These are phyloP conservation scores for Barnettozyma hawaiiensis DNA, from an alignment of 1,139 yeast species.

Conservation along the genomic window DNA sequence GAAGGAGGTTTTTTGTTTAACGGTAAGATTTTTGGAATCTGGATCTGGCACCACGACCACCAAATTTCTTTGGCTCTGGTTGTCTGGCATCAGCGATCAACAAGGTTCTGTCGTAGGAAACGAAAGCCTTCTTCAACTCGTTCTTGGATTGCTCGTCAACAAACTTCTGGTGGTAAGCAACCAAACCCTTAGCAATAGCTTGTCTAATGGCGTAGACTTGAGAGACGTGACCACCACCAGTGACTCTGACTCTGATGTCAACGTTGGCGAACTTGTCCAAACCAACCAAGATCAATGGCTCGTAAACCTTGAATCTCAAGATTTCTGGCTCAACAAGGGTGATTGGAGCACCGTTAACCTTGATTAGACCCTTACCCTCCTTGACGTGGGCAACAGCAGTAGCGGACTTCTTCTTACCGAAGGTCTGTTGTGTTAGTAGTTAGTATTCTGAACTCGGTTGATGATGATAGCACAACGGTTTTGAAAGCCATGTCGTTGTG, in stretches of 20 bases:
- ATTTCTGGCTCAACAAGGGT: conserved; percentile 98
- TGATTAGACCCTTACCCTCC: conserved; percentile 98
- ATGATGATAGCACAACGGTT: background rate
- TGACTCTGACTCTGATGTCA: conserved; percentile 97
- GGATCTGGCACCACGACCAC: conserved; percentile 99
- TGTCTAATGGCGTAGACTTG: conserved; percentile 99
- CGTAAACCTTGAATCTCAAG: conserved; percentile 99
- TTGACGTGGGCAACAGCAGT: conserved; percentile 99
- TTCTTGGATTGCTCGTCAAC: conserved; percentile 99
- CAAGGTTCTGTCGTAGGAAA: conserved; percentile 98
- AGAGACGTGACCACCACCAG: conserved; percentile 99
- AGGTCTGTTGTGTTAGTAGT: conserved; percentile 56
- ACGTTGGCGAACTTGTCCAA: conserved; percentile 97
- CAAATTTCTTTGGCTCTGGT: conserved; percentile 99
- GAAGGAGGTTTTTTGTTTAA: conserved; percentile 56
- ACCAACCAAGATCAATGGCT: conserved; percentile 97
- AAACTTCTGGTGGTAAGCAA: conserved; percentile 98
- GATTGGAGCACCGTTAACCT: conserved; percentile 99
- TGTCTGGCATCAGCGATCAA: conserved; percentile 99
- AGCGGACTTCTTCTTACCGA: conserved; percentile 99
- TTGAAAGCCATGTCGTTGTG: background rate
- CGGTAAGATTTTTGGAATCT: conserved; percentile 99
- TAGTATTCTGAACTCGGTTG: conserved; percentile 18
- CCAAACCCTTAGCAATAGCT: conserved; percentile 99
- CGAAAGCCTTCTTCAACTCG: conserved; percentile 97